These are phyloP conservation scores for Asterochloris sp. DNA, from an alignment of 139 green algal species.

Conservation along the genomic window DNA sequence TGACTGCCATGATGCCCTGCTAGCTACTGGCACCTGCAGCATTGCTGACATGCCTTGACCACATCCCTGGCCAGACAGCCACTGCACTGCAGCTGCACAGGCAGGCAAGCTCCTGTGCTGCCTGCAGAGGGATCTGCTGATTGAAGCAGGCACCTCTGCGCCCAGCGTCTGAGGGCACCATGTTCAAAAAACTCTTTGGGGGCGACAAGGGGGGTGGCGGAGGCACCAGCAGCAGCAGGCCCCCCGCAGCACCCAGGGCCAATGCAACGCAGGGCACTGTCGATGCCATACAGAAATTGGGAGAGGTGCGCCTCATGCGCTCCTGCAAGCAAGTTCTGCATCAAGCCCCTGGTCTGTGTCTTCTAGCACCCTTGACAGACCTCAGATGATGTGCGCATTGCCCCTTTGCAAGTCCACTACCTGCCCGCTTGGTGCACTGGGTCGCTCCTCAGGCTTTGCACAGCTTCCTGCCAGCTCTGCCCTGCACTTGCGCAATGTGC, in stretches of 20 bases:
- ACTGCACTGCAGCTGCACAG: too few species aligned
- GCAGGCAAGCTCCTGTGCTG: too few species aligned
- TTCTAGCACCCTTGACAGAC: not conserved
- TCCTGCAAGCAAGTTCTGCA: not conserved
- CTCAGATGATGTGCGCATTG: not conserved
- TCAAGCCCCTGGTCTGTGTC: not conserved
- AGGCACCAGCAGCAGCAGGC: slow-evolving; percentile 4
- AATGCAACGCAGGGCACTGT: slow-evolving; percentile 26
- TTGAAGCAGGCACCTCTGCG: too few species aligned
- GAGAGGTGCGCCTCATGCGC: slow-evolving; percentile 28
- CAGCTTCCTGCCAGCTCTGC: not conserved
- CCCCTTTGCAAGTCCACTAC: not conserved
- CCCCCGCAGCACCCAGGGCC: slow-evolving; percentile 1
- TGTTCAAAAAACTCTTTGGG: slow-evolving; percentile 50
- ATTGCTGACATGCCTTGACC: too few species aligned
- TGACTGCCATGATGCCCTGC: too few species aligned
- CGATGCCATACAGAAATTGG: slow-evolving; percentile 52
- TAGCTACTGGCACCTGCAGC: too few species aligned
- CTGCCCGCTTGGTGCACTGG: not conserved
- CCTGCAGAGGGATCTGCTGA: too few species aligned
- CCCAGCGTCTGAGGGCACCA: slow-evolving; percentile 2
- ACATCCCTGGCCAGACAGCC: too few species aligned
- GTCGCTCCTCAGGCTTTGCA: not conserved
- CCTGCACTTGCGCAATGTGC: not conserved
- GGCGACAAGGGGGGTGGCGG: not conserved